Base-by-base conservation (phyloP, 495 filamentous ascomycete species). In the Aspergillus panamensis region DNA sequence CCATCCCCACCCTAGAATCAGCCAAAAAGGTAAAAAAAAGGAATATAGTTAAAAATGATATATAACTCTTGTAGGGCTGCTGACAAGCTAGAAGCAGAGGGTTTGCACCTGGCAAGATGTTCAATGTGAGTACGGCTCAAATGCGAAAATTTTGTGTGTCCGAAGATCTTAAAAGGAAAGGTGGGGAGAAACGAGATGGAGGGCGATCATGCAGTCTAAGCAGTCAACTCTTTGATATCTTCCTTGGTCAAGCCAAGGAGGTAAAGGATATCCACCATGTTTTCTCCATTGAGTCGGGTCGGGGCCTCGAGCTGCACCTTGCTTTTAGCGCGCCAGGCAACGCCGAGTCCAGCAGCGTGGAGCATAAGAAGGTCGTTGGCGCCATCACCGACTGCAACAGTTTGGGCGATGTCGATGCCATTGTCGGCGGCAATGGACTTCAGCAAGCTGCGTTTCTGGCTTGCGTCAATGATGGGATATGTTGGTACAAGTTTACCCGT, bases 331-430 rank as follows among this genome's bases (percentile, higher is more conserved):
- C 92, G 89, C 82, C 91, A 96, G 13, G 94, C 94, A 39, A 97
- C 85, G 6, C 94, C 94, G 55, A 97, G 72, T 6, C 93, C 94
- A 16, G 94, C 93, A 48, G 84, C 84, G 29, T 82, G 79, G 74
- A 98, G 89, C 94, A 98, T 98, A 42, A 88, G 79, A 37, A 98
- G 76, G 65, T 98, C 94, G 65, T 98, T 98, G 39, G 94, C 92
- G 21, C 94, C 94, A 65, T 98, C 94, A 12, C 94, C 94, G 1
- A 97, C 87, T 9, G 90, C 89, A 29, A 97, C 74, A 12, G 89
- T 87, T 71, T 95, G 87, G n/a, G 85, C 77, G 14, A 92, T 70
- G 1, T 82, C 66, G 44, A 96, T 85, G 21, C 77, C 78, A 63
- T 95, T 85, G 51, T 88, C 81, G 13, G 76, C 77, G 0, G 94